Percentiles rank a stretch among this genome's conserved stretches.
phyloP scores from a whole-genome alignment of 2,329 filamentous ascomycete species.

The Trichophyton schoenleinii region DNA sequence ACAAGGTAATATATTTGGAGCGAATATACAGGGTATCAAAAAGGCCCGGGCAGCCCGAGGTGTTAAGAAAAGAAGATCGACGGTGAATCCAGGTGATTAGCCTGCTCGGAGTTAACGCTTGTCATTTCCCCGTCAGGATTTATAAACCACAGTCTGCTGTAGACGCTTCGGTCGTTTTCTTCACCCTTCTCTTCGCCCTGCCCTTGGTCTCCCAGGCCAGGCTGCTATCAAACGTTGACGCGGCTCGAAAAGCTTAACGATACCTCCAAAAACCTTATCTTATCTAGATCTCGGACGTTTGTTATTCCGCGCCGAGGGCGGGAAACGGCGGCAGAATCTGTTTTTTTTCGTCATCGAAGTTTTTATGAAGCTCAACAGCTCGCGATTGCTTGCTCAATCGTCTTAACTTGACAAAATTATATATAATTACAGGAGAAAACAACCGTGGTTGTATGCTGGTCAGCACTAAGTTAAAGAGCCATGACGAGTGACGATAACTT shows the following conservation, averaged over 20 bases:
- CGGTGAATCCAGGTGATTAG: not conserved
- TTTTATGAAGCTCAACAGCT: not conserved
- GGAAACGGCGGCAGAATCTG: not conserved
- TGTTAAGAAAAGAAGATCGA: not conserved
- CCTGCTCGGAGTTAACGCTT: not conserved
- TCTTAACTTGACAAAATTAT: not conserved
- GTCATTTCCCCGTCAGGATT: not conserved
- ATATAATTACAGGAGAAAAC: not conserved
- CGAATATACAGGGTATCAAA: not conserved
- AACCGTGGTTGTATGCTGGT: not conserved
- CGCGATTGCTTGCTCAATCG: too few species aligned
- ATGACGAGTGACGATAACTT: conserved; percentile 74
- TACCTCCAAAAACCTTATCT: not conserved
- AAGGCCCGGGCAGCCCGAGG: not conserved
- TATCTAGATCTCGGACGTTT: not conserved
- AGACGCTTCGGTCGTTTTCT: not conserved
- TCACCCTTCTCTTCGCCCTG: not conserved
- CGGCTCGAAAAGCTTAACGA: not conserved
- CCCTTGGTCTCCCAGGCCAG: not conserved
- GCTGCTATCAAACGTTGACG: not conserved
- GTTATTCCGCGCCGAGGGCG: not conserved
- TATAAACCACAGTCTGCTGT: not conserved
- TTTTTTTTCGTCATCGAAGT: not conserved
- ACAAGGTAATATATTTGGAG: not conserved
- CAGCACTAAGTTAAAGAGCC: conserved; percentile 18